phyloP scores from a whole-genome alignment of 345 rosid species.

The Noccaea caerulescens region DNA sequence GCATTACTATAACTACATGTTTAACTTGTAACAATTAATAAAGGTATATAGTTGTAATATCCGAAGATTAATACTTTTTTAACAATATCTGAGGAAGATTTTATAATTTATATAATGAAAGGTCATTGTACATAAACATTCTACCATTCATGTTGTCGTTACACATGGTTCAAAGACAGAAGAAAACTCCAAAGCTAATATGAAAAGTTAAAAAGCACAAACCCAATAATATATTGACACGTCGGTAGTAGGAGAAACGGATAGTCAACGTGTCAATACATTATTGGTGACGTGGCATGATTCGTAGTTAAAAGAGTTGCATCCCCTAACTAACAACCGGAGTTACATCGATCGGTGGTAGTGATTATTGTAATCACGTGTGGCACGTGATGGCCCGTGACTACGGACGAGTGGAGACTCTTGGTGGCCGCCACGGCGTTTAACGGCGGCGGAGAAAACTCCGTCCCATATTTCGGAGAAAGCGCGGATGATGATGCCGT shows the following conservation, averaged over 20 bases:
- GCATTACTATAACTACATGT: not conserved
- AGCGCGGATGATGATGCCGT: slow-evolving; percentile 78
- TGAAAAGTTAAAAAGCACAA: slow-evolving; percentile 29
- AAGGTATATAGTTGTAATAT: not conserved
- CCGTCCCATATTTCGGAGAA: slow-evolving; percentile 97
- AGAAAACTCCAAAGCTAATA: slow-evolving; percentile 36
- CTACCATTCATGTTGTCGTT: slow-evolving; percentile 24
- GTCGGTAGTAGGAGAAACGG: slow-evolving; percentile 14
- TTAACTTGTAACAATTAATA: not conserved
- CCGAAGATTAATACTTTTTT: not conserved
- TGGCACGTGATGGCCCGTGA: slow-evolving; percentile 38
- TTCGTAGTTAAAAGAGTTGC: slow-evolving; percentile 26
- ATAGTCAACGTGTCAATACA: slow-evolving; percentile 46
- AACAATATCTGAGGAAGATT: not conserved
- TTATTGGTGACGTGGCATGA: slow-evolving; percentile 42
- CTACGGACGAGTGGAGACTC: slow-evolving; percentile 43
- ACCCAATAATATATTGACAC: slow-evolving; percentile 47
- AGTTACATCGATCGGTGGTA: slow-evolving; percentile 17
- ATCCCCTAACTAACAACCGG: slow-evolving; percentile 9
- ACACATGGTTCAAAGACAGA: slow-evolving; percentile 32
- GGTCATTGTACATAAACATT: slow-evolving; percentile 26
- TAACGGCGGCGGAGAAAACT: slow-evolving; percentile 56
- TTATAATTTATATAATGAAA: not conserved
- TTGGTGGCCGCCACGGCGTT: slow-evolving; percentile 36
- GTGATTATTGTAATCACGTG: slow-evolving; percentile 28